Conservation (phyloP, 495 filamentous ascomycete species). For the Aspergillus leporis region DNA sequence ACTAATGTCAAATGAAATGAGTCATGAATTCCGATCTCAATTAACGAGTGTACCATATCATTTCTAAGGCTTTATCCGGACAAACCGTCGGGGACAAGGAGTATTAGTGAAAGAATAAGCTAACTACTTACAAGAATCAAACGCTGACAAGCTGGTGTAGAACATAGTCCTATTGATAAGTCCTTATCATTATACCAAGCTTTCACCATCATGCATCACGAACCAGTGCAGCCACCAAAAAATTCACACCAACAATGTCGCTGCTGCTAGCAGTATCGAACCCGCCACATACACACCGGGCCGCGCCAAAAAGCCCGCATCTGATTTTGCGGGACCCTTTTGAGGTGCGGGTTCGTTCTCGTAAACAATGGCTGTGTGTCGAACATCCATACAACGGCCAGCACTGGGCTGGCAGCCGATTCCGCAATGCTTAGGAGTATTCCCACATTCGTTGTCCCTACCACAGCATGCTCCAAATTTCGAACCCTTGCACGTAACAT, state of each 20-base stretch:
- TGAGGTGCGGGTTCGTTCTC: background rate
- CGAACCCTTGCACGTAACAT: constrained; percentile 50
- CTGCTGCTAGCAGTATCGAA: constrained; percentile 11
- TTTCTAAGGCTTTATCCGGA: background rate
- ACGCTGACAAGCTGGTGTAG: background rate
- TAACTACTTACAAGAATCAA: background rate
- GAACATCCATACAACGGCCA: constrained; percentile 40
- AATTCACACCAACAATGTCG: constrained; percentile 8
- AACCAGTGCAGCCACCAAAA: background rate
- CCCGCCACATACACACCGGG: background rate
- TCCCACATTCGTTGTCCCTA: constrained; percentile 47
- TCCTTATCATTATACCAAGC: background rate
- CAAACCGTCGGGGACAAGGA: background rate
- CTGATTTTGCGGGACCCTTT: constrained; percentile 19
- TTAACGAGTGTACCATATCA: background rate
- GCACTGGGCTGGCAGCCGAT: constrained; percentile 48
- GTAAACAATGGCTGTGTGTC: background rate
- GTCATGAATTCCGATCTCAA: background rate
- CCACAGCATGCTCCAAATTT: constrained; percentile 46
- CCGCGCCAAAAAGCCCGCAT: constrained; percentile 5
- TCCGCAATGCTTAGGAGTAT: constrained; percentile 50
- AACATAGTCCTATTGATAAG: background rate
- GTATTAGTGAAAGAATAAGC: background rate
- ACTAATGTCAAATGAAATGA: constrained; percentile 9
- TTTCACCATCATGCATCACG: background rate